phyloP scores from a whole-genome alignment of 371 early-diverging fungal genomes.

The Apophysomyces variabilis region DNA sequence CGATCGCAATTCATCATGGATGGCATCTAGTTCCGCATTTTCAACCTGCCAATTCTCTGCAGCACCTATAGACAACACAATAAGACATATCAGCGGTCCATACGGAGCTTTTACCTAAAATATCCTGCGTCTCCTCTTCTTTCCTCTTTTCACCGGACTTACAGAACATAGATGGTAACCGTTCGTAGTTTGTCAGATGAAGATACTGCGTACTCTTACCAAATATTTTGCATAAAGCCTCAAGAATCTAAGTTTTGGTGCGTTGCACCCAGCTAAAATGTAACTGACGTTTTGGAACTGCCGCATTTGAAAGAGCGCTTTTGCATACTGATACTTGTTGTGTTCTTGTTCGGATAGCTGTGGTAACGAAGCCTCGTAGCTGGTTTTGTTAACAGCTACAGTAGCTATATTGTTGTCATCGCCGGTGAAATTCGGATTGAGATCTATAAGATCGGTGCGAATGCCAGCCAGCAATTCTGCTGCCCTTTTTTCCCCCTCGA shows the following conservation, averaged over 20 bases:
- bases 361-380: conserved; percentile 26
- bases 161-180: conserved; percentile 3
- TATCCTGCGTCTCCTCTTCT: conserved; percentile 62
- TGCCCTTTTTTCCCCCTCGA: conserved; percentile 54
- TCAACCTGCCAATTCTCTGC: conserved; percentile 46
- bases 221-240: conserved; percentile 72
- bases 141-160: conserved; percentile 67
- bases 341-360: conserved; percentile 38
- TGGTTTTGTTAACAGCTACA: conserved; percentile 20
- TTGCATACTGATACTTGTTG: conserved; percentile 70
- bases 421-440: conserved; percentile 16
- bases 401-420: not conserved
- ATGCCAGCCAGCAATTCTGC: conserved; percentile 72
- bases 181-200: not conserved
- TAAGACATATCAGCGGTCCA: not conserved
- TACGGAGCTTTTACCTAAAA: conserved; percentile 40
- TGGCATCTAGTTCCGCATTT: conserved; percentile 53
- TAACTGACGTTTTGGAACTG: conserved; percentile 69
- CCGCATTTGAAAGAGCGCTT: conserved; percentile 72
- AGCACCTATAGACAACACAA: conserved; percentile 33
- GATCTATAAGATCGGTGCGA: conserved; percentile 20
- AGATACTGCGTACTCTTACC: conserved; percentile 29
- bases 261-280: conserved; percentile 49
- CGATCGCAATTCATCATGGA: conserved; percentile 53
- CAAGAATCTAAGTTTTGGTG: conserved; percentile 64